phyloP scores from a whole-genome alignment of 306 rosid species.

The Fragaria iinumae region DNA sequence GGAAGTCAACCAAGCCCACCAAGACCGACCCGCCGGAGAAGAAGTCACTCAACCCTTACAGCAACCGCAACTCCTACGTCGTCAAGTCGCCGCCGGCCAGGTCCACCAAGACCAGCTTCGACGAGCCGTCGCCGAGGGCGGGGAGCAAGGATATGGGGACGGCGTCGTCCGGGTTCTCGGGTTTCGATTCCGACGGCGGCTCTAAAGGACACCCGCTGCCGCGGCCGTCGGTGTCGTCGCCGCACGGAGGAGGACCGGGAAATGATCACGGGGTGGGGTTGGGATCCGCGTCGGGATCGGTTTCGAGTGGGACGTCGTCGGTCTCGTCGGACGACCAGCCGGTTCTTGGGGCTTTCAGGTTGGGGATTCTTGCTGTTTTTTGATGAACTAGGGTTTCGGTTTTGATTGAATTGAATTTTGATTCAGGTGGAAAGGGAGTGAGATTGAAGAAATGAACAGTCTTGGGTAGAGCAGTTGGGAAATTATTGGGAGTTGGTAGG shows the following conservation, averaged over 20 bases:
- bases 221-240: slow-evolving; percentile 50
- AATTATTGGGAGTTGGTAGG: background rate
- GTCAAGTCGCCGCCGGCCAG: slow-evolving; percentile 46
- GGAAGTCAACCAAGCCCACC: slow-evolving; percentile 56
- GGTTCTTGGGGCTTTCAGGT: slow-evolving; percentile 44
- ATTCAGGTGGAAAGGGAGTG: background rate
- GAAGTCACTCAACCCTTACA: slow-evolving; percentile 18
- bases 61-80: slow-evolving; percentile 26
- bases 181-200: slow-evolving; percentile 53
- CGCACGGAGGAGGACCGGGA: slow-evolving; percentile 25
- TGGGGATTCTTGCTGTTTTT: background rate
- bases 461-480: background rate
- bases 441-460: background rate
- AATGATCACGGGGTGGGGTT: slow-evolving; percentile 47
- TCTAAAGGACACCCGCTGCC: slow-evolving; percentile 59
- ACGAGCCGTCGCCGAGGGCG: slow-evolving; percentile 50
- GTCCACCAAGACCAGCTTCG: slow-evolving; percentile 51
- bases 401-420: background rate
- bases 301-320: slow-evolving; percentile 76
- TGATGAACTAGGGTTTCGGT: background rate
- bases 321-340: slow-evolving; percentile 62
- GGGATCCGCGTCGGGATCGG: slow-evolving; percentile 63
- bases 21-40: slow-evolving; percentile 45
- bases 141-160: slow-evolving; percentile 41
- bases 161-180: slow-evolving; percentile 39